A percentile compares a stretch with the other conserved stretches of the same genome.
phyloP scores from a whole-genome alignment of 2,329 filamentous ascomycete species.

The Stromatinia cepivora region DNA sequence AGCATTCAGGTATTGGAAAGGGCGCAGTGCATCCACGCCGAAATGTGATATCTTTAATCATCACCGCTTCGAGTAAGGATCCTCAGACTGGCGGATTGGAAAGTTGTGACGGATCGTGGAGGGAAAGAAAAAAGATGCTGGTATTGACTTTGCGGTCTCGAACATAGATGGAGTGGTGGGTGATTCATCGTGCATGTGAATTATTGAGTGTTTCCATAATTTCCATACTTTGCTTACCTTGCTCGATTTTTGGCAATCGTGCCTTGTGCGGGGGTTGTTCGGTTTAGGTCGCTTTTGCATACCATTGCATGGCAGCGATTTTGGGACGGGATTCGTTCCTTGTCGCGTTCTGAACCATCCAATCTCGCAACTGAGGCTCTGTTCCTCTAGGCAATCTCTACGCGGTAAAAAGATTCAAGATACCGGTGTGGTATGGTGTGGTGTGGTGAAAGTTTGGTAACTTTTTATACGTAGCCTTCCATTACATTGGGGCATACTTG shows the following conservation, averaged over 20 bases:
- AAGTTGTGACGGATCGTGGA: background rate
- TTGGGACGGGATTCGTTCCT: conserved; percentile 6
- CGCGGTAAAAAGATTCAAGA: background rate
- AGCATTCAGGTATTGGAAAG: conserved; percentile 15
- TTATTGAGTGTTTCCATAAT: conserved; percentile 8
- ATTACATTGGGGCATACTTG: conserved; percentile 2
- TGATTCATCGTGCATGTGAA: conserved; percentile 18
- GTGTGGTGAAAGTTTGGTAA: conserved; percentile 10
- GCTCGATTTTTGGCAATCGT: background rate
- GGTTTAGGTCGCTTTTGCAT: background rate
- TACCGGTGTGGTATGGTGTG: background rate
- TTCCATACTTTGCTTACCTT: background rate
- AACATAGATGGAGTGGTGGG: background rate
- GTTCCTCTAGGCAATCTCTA: background rate
- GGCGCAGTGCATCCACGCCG: conserved; percentile 16
- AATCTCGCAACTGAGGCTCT: conserved; percentile 6
- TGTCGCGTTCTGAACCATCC: background rate
- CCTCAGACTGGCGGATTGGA: background rate
- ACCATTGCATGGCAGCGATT: background rate
- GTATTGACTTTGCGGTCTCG: background rate
- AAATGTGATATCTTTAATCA: background rate
- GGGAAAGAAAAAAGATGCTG: conserved; percentile 2
- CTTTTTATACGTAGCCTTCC: conserved; percentile 9
- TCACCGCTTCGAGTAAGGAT: background rate
- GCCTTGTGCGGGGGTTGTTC: conserved; percentile 4